Percentiles rank a stretch among this genome's conserved stretches.
phyloP scores from a whole-genome alignment of 345 rosid genomes.

The Dimocarpus longan region DNA sequence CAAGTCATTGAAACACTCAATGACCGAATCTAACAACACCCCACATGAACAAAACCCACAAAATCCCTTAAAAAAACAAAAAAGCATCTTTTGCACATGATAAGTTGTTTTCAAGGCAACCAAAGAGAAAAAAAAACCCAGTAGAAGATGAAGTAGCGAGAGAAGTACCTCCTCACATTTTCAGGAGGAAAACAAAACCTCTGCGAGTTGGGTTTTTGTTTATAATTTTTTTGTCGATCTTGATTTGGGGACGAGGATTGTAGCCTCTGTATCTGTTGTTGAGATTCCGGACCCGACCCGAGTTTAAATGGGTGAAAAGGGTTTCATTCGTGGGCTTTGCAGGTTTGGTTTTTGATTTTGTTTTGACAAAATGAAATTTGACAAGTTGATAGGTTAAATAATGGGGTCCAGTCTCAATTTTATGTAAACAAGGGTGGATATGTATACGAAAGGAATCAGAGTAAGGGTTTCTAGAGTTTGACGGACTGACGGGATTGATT shows the following conservation, averaged over 20 bases:
- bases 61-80: background rate
- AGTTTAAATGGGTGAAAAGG: no score
- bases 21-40: background rate
- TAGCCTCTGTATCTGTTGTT: background rate
- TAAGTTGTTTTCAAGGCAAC: background rate
- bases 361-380: no score
- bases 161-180: conserved; percentile 15
- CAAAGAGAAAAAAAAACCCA: no score
- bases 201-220: background rate
- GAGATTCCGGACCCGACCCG: background rate
- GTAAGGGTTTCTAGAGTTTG: no score
- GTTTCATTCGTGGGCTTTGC: background rate
- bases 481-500: no score
- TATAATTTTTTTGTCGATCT: background rate
- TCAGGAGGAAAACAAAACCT: background rate
- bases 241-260: background rate
- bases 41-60: background rate
- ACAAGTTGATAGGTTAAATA: no score
- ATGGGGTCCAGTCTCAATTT: no score
- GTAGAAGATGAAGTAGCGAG: background rate
- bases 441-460: no score
- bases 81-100: background rate
- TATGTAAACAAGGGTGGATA: no score
- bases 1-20: background rate
- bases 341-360: no score